Evolutionary conservation across 2,329 filamentous ascomycete genomes (phyloP), one percentile per base, ranked within the genome.

Genomic region (Rhynchosporium agropyri): DNA sequence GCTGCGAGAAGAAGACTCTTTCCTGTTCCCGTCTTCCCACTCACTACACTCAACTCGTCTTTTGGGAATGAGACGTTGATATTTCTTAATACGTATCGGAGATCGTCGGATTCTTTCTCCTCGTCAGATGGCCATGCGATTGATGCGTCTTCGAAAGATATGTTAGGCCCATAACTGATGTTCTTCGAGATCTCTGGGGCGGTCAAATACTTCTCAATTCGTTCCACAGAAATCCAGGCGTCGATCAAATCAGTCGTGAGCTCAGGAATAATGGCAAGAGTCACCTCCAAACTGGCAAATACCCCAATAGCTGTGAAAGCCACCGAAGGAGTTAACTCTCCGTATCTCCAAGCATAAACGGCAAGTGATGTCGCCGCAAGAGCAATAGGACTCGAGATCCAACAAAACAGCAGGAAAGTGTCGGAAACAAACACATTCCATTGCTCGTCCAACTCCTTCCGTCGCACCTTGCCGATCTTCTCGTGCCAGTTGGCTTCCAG

Each of bases 241-340:
- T 95, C 90, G 31, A 93, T 78, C 1, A 84, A 79, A 64, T 89
- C 83, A 0, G 89, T 89, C 0, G 89, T 87, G 46, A 92, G 78
- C 71, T 93, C 89, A 0, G 91, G 91, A 15, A 95, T 77, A 48
- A 89, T 79, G 0, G 86, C 86, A 0, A 95, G 77, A 0, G 88
- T 87, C 28, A 87, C 80, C 72, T 95, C 90, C 28, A 95, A 80
- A n/a, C 84, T 82, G 64, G 84, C 85, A 75, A 95, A 91, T 51
- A 93, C 81, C 9, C 88, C 86, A 43, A 93, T 86, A 33, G 89
- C 88, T 31, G 91, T 91, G 68, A 95, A 95, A 1, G 91, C 91
- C 10, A 93, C 83, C 0, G 89, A 91, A 0, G 91, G 87, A 0
- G 82, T 80, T 9, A 95, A 78, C 0, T 79, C 77, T 4, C 86